Evolutionary conservation across 176 grass and related monocot genomes (phyloP).

Genomic region (Otatea glauca): DNA sequence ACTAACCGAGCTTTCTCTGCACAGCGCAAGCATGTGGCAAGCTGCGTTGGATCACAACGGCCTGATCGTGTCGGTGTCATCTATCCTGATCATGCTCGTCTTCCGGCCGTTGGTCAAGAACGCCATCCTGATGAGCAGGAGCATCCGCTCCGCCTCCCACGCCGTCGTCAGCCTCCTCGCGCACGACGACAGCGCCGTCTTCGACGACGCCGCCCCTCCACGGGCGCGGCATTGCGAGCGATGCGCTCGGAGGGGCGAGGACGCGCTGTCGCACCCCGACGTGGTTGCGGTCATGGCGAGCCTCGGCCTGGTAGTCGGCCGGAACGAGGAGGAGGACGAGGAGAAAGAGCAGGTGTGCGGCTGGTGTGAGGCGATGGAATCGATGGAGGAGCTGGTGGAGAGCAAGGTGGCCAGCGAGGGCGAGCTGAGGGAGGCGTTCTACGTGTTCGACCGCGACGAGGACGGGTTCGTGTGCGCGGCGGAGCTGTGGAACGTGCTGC

Average conservation of each 20-base stretch:
- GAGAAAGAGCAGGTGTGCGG: not conserved
- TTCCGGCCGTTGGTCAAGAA: not conserved
- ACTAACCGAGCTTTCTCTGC: not conserved
- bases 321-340: not conserved
- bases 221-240: slow-evolving; percentile 14
- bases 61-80: slow-evolving; percentile 46
- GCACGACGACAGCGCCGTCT: not conserved
- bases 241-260: slow-evolving; percentile 2
- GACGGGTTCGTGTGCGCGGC: slow-evolving; percentile 69
- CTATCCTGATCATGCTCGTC: slow-evolving; percentile 53
- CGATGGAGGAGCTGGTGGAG: slow-evolving; percentile 48
- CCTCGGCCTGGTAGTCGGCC: slow-evolving; percentile 32
- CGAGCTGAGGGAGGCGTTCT: slow-evolving; percentile 76
- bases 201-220: not conserved
- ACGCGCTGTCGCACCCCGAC: slow-evolving; percentile 3
- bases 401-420: slow-evolving; percentile 57
- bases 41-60: not conserved
- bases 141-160: not conserved
- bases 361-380: slow-evolving; percentile 41
- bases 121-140: slow-evolving; percentile 1
- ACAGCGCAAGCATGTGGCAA: slow-evolving; percentile 1
- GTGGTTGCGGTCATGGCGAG: slow-evolving; percentile 36
- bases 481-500: slow-evolving; percentile 72
- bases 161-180: slow-evolving; percentile 1
- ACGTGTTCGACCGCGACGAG: slow-evolving; percentile 78